A percentile compares a stretch with the other conserved stretches of the same genome.
Evolutionary conservation across 805 yeast genomes (phyloP).

Genomic region (Kazachstania bromeliacearum): DNA sequence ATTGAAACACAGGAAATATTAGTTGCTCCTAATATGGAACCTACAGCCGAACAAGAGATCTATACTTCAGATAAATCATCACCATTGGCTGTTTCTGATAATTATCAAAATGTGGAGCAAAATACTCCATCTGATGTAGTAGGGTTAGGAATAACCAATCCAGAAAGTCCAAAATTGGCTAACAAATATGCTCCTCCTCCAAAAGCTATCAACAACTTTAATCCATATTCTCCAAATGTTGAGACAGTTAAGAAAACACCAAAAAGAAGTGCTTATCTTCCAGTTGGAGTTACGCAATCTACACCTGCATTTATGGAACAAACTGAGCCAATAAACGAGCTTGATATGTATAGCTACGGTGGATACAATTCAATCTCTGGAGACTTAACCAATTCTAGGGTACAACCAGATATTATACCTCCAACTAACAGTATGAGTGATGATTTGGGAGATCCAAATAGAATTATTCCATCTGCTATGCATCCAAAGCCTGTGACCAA

Average conservation of each 20-base stretch:
- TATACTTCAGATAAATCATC: background rate
- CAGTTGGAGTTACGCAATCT: background rate
- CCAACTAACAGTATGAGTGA: slow-evolving; percentile 2
- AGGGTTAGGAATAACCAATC: background rate
- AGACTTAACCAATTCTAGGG: background rate
- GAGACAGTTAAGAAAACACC: slow-evolving; percentile 2
- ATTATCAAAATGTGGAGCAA: background rate
- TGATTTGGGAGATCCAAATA: background rate
- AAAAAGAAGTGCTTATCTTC: slow-evolving; percentile 8
- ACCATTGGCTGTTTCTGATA: background rate
- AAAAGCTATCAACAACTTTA: background rate
- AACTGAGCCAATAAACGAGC: background rate
- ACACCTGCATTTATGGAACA: background rate
- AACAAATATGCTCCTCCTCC: slow-evolving; percentile 1
- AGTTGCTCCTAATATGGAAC: too few relatives aligned
- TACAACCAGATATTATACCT: background rate
- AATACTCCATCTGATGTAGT: background rate
- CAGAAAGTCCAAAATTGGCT: background rate
- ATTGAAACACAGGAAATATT: too few relatives aligned
- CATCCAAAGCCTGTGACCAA: slow-evolving; percentile 2
- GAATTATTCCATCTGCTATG: background rate
- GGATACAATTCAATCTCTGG: slow-evolving; percentile 3
- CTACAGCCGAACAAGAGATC: too few relatives aligned
- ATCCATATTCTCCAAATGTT: slow-evolving; percentile 7
- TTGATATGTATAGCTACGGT: slow-evolving; percentile 3